Percentiles rank a stretch among this genome's conserved stretches.
Evolutionary conservation across 2,329 filamentous ascomycete species (phyloP).

Genomic region (Ceratocystis smalleyi): DNA sequence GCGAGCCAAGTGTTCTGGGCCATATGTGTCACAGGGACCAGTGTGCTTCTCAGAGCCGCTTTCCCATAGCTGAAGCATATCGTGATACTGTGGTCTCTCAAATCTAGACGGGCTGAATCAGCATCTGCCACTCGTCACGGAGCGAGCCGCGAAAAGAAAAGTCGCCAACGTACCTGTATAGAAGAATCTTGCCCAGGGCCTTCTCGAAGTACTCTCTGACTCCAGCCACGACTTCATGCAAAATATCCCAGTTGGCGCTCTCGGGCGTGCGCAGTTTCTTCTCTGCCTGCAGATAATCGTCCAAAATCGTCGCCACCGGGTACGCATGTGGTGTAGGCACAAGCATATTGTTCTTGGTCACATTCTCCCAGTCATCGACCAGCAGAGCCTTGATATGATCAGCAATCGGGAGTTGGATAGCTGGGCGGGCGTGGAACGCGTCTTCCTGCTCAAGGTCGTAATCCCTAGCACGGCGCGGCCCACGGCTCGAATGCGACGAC

Average conservation of each 20-base stretch:
- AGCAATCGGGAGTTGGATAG: conserved; percentile 71
- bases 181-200: conserved; percentile 67
- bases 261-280: conserved; percentile 47
- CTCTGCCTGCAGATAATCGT: conserved; percentile 63
- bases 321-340: conserved; percentile 67
- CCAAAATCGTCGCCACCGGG: conserved; percentile 61
- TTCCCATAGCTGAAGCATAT: conserved; percentile 57
- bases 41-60: conserved; percentile 49
- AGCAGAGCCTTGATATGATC: conserved; percentile 83
- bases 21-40: conserved; percentile 66
- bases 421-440: conserved; percentile 64
- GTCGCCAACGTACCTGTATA: conserved; percentile 48
- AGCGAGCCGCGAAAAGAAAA: conserved; percentile 1
- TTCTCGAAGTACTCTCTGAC: conserved; percentile 91
- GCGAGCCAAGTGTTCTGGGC: conserved; percentile 78
- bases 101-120: conserved; percentile 39
- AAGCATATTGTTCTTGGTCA: conserved; percentile 86
- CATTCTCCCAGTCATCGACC: conserved; percentile 97
- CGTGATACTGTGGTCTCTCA: conserved; percentile 75
- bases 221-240: conserved; percentile 77
- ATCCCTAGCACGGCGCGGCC: conserved; percentile 60
- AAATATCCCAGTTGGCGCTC: conserved; percentile 62
- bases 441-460: conserved; percentile 87
- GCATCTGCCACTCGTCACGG: background rate
- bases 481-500: conserved; percentile 44